These are phyloP conservation scores for Colletotrichum siamense DNA, from an alignment of 2,329 filamentous ascomycete genomes.

Conservation along the genomic window DNA sequence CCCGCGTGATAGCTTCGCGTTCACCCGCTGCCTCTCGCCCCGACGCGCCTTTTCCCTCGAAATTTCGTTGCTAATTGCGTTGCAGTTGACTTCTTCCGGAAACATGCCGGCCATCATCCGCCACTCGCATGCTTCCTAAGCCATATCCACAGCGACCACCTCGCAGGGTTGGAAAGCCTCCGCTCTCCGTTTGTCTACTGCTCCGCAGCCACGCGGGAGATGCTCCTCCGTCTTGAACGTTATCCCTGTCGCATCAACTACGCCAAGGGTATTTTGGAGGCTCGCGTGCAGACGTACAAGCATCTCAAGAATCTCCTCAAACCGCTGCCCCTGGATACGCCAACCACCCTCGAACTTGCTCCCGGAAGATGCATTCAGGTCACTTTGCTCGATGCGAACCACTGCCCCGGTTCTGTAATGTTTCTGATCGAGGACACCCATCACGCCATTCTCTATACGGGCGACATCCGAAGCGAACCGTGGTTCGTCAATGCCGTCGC, in stretches of 20 bases:
- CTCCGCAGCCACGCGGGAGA: constrained; percentile 80
- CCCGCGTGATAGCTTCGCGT: background rate
- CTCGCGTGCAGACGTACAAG: constrained; percentile 75
- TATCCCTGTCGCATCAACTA: constrained; percentile 84
- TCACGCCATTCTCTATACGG: constrained; percentile 84
- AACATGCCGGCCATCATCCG: constrained; percentile 54
- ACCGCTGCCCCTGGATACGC: constrained; percentile 81
- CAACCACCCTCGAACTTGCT: constrained; percentile 75
- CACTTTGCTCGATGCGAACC: constrained; percentile 89
- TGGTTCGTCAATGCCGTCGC: constrained; percentile 83
- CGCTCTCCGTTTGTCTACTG: constrained; percentile 89
- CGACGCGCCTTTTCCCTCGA: background rate
- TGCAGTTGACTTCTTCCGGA: constrained; percentile 82
- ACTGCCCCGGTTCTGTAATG: constrained; percentile 90
- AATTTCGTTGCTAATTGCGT: constrained; percentile 3
- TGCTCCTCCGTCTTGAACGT: constrained; percentile 81
- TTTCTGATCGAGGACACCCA: constrained; percentile 81
- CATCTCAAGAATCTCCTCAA: constrained; percentile 79
- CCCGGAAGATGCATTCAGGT: constrained; percentile 75
- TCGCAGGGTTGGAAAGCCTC: constrained; percentile 78
- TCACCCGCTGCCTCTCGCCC: constrained; percentile 12
- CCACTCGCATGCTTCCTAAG: constrained; percentile 88
- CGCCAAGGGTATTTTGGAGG: constrained; percentile 77
- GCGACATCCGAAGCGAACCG: constrained; percentile 83
- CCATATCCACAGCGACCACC: constrained; percentile 91